Conservation (phyloP, 768 basidiomycete genomes). For the Xerocomus brunneocitrinus region DNA sequence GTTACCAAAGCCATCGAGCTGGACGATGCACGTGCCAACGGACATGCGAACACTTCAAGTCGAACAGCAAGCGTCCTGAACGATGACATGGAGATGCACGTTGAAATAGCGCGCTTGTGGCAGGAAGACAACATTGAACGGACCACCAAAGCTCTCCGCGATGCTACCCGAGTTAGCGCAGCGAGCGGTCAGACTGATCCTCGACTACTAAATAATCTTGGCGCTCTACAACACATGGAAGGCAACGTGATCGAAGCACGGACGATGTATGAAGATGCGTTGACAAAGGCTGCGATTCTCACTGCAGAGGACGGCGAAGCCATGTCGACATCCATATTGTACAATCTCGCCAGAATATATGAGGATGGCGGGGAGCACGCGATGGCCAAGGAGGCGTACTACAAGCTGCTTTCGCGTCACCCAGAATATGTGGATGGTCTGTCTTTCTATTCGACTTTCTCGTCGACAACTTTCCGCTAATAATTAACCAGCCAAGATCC, state of each 20-base stretch:
- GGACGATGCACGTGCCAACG: slow-evolving; percentile 50
- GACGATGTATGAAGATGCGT: slow-evolving; percentile 66
- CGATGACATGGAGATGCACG: slow-evolving; percentile 82
- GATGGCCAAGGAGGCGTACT: slow-evolving; percentile 81
- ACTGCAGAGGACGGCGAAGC: slow-evolving; percentile 52
- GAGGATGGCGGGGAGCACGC: slow-evolving; percentile 75
- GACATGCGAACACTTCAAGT: slow-evolving; percentile 28
- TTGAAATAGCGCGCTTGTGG: slow-evolving; percentile 90
- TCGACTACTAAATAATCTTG: slow-evolving; percentile 76
- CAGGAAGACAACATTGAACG: slow-evolving; percentile 75
- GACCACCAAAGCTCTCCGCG: slow-evolving; percentile 65
- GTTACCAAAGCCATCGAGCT: slow-evolving; percentile 61
- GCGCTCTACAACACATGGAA: slow-evolving; percentile 68
- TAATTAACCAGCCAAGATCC: slow-evolving; percentile 71
- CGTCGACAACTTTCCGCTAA: slow-evolving; percentile 7
- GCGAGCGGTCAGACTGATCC: slow-evolving; percentile 51
- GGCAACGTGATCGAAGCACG: slow-evolving; percentile 53
- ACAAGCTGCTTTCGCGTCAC: slow-evolving; percentile 82
- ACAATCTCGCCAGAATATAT: slow-evolving; percentile 88
- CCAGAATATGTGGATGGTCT: slow-evolving; percentile 95
- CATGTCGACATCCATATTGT: slow-evolving; percentile 78
- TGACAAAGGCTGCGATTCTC: slow-evolving; percentile 51
- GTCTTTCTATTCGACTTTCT: slow-evolving; percentile 23
- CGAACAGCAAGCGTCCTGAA: slow-evolving; percentile 50
- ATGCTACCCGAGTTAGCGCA: slow-evolving; percentile 65